phyloP scores from a whole-genome alignment of 1,284 basidiomycete species.

The Vanrija sp. region DNA sequence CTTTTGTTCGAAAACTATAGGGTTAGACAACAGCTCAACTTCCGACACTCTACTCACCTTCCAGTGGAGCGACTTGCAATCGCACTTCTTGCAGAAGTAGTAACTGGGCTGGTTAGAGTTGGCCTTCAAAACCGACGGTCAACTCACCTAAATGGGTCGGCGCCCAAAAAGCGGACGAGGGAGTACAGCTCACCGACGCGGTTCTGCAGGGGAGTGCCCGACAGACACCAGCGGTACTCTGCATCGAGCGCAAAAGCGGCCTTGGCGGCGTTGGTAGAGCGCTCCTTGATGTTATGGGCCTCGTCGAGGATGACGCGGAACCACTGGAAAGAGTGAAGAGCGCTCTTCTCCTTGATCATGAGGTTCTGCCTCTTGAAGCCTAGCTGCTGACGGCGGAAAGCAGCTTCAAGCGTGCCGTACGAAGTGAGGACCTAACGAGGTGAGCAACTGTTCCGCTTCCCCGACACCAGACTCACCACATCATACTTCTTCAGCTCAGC shows the following conservation, averaged over 20 bases:
- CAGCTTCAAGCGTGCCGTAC: slow-evolving; percentile 84
- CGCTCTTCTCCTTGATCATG: slow-evolving; percentile 83
- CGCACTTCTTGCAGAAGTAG: slow-evolving; percentile 76
- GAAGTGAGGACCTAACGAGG: slow-evolving; percentile 42
- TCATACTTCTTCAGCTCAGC: slow-evolving; percentile 77
- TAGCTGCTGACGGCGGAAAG: slow-evolving; percentile 85
- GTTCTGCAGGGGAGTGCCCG: slow-evolving; percentile 96
- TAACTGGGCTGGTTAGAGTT: slow-evolving; percentile 47
- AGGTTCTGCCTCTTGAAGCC: slow-evolving; percentile 85
- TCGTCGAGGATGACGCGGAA: slow-evolving; percentile 71
- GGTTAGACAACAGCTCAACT: slow-evolving; percentile 8
- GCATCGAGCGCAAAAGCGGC: slow-evolving; percentile 84
- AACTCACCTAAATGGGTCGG: slow-evolving; percentile 66
- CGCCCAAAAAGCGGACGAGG: slow-evolving; percentile 81
- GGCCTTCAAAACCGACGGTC: no score
- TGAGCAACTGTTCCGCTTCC: not conserved
- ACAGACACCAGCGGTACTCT: slow-evolving; percentile 89
- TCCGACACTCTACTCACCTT: slow-evolving; percentile 32
- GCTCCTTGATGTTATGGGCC: slow-evolving; percentile 97
- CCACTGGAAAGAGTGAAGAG: slow-evolving; percentile 84
- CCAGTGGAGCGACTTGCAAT: slow-evolving; percentile 58
- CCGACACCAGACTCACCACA: slow-evolving; percentile 58
- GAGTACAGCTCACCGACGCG: slow-evolving; percentile 98
- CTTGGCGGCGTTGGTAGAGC: slow-evolving; percentile 92
- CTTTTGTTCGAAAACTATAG: slow-evolving; percentile 69